Evolutionary conservation across 2,329 filamentous ascomycete species (phyloP), one percentile per base, ranked within the genome.

Genomic region (Aspergillus ustus): DNA sequence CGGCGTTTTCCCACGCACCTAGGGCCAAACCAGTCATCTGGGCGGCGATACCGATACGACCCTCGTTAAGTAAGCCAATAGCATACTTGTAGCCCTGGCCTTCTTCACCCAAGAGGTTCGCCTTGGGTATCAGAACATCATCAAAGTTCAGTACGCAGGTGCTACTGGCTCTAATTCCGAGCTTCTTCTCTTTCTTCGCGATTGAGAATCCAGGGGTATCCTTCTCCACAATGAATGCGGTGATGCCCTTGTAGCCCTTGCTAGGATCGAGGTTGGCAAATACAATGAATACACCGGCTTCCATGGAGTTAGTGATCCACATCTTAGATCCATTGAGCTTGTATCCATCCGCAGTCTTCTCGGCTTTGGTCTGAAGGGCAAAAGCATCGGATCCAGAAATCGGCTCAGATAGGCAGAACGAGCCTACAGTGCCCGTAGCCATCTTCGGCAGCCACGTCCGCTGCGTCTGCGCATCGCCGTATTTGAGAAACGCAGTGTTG

Each of bases 161-260:
- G 81, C 91, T 96, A 81, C 91, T 96, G 57, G 95, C 95, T 74
- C 87, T 90, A 82, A 99, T 99, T 62, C 95, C 95, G 52, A 99
- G 89, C 84, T 99, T 99, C 90, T 98, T 98, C 85, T 99, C 95
- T 84, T 99, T 99, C 87, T 99, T 99, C 45, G 95, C 93, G 73
- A 99, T 96, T 63, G 87, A 89, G 84, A 99, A 97, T 37, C 95
- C 95, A 59, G 90, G 89, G 53, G 87, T 91, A 72, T 84, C 89
- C 83, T 97, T 97, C 80, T 97, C 93, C 46, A 98, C 89, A 63
- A 99, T 83, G 76, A 99, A 99, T 56, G 95, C 95, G 2, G 93
- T 93, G 78, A 99, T 99, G 61, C 95, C 95, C 80, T 93, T 94
- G 85, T 99, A 97, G 57, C 93, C 94, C 82, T 94, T 93, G 81